phyloP scores from a whole-genome alignment of 345 rosid species.

The Rhodomyrtus tomentosa region DNA sequence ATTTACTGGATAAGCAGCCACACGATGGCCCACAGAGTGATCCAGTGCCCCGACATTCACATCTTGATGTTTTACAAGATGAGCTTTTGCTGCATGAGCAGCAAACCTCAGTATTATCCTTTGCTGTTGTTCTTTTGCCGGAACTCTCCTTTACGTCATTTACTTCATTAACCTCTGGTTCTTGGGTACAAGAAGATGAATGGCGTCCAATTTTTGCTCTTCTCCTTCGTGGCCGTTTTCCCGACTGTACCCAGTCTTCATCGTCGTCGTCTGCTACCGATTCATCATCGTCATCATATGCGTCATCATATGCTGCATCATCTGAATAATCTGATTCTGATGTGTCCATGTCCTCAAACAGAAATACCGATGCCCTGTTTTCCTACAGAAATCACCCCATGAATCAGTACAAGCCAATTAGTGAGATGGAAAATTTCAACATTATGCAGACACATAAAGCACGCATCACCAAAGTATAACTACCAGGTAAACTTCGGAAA shows the following conservation, averaged over 20 bases:
- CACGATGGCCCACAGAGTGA: slow-evolving; percentile 64
- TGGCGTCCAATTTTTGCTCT: slow-evolving; percentile 23
- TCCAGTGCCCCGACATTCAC: slow-evolving; percentile 60
- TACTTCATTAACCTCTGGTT: slow-evolving; percentile 13
- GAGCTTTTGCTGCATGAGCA: slow-evolving; percentile 62
- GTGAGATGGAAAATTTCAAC: not conserved
- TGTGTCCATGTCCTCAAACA: slow-evolving; percentile 79
- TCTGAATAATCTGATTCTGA: slow-evolving; percentile 47
- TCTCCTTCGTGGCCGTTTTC: slow-evolving; percentile 23
- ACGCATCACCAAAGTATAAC: not conserved
- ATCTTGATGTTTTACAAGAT: slow-evolving; percentile 64
- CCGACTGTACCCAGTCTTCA: slow-evolving; percentile 46
- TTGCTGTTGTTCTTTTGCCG: slow-evolving; percentile 11
- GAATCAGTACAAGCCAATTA: not conserved
- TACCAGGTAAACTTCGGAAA: not conserved
- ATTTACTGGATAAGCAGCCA: slow-evolving; percentile 44
- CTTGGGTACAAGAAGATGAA: slow-evolving; percentile 14
- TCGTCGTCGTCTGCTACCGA: not conserved
- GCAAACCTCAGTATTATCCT: slow-evolving; percentile 22
- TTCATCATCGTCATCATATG: slow-evolving; percentile 36
- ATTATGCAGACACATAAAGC: not conserved
- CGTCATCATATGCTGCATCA: slow-evolving; percentile 34
- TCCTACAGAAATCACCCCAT: slow-evolving; percentile 15
- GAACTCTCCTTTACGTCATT: not conserved
- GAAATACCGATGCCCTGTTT: slow-evolving; percentile 29